Percentiles rank a stretch among this genome's conserved stretches.
phyloP scores from a whole-genome alignment of 352 stramenopile species.

The Saprolegnia diclina region DNA sequence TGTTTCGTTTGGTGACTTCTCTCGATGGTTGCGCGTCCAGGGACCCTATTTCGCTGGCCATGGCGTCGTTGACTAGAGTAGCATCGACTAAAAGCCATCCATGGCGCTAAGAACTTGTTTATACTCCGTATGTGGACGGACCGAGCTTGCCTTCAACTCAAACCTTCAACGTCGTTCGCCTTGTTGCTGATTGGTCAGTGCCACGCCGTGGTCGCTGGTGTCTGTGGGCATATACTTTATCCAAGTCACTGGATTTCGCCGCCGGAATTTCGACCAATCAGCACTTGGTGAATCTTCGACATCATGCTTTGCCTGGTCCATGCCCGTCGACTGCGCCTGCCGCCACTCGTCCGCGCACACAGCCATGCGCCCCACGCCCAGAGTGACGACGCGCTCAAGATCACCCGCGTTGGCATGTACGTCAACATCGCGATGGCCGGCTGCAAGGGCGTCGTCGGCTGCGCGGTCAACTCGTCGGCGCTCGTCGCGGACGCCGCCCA shows the following conservation, averaged over 20 bases:
- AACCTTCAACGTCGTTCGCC: neutral
- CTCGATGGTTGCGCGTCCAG: too few relatives aligned
- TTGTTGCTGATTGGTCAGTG: neutral
- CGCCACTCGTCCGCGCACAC: neutral
- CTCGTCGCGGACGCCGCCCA: slow-evolving; percentile 95
- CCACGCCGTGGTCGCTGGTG: neutral
- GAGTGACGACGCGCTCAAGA: slow-evolving; percentile 62
- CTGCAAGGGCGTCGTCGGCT: slow-evolving; percentile 57
- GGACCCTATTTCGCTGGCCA: too few relatives aligned
- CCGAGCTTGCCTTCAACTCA: neutral
- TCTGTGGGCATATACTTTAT: neutral
- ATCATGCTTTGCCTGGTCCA: neutral
- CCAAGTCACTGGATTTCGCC: neutral
- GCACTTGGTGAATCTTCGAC: neutral
- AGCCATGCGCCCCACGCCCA: neutral
- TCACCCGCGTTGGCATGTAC: slow-evolving; percentile 90
- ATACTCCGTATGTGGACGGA: too few relatives aligned
- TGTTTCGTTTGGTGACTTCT: too few relatives aligned
- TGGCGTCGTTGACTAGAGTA: too few relatives aligned
- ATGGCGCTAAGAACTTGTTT: too few relatives aligned
- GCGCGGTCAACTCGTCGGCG: slow-evolving; percentile 81
- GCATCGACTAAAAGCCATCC: too few relatives aligned
- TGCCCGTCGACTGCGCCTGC: neutral
- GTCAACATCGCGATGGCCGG: slow-evolving; percentile 90
- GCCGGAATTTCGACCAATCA: neutral